Evolutionary conservation across 225 moss, liverwort and hornwort species (phyloP).

Genomic region (Asterella californica): DNA sequence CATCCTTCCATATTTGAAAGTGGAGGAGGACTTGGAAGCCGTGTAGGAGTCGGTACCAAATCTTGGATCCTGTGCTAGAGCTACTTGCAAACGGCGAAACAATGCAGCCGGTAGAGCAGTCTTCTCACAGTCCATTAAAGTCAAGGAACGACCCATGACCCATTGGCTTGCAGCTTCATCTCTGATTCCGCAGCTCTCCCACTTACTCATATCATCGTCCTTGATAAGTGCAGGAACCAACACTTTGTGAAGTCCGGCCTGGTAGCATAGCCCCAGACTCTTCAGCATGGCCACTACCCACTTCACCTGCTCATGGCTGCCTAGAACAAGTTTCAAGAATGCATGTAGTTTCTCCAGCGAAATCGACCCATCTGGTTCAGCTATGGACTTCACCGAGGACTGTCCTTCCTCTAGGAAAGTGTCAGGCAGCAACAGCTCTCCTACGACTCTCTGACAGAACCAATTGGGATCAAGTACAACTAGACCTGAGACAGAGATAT

Average conservation of each 20-base stretch:
- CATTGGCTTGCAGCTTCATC: conserved; percentile 13
- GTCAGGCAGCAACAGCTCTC: conserved; percentile 15
- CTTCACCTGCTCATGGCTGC: not conserved
- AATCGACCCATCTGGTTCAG: conserved; percentile 15
- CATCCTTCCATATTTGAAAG: conserved; percentile 11
- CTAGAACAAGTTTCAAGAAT: not conserved
- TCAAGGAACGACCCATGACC: conserved; percentile 29
- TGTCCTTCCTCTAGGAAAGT: conserved; percentile 4
- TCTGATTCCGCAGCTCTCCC: conserved; percentile 8
- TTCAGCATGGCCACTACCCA: conserved; percentile 13
- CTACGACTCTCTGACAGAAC: conserved; percentile 21
- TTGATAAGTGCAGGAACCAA: conserved; percentile 23
- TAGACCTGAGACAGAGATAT: not conserved
- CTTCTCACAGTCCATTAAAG: conserved; percentile 14
- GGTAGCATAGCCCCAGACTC: conserved; percentile 25
- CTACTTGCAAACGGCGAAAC: conserved; percentile 25
- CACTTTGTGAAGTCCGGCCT: not conserved
- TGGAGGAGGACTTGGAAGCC: conserved; percentile 20
- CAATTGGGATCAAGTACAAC: conserved; percentile 19
- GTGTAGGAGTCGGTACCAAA: conserved; percentile 12
- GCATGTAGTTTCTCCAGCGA: not conserved
- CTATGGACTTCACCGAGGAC: not conserved
- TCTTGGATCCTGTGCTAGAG: conserved; percentile 22
- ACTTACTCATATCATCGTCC: not conserved
- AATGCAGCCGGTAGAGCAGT: conserved; percentile 24